Evolutionary conservation across 2,329 filamentous ascomycete genomes (phyloP).

Genomic region (Lasiodiplodia gonubiensis): DNA sequence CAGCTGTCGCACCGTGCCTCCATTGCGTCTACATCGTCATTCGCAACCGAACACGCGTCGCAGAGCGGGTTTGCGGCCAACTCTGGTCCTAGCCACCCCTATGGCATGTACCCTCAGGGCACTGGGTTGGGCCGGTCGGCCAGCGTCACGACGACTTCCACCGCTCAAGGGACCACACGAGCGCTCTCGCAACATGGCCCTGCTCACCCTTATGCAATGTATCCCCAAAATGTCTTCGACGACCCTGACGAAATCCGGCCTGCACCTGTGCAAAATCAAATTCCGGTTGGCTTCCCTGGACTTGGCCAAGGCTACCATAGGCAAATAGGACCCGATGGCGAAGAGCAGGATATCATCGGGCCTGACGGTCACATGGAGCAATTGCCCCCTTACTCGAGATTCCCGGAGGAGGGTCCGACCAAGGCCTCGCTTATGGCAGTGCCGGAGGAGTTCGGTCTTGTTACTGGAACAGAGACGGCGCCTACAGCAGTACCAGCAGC

Average conservation of each 20-base stretch:
- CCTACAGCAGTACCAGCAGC: neutral
- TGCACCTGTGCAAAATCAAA: conserved; percentile 42
- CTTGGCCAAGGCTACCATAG: conserved; percentile 71
- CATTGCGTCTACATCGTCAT: conserved; percentile 49
- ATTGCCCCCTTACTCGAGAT: conserved; percentile 87
- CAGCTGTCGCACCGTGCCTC: conserved; percentile 42
- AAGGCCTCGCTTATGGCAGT: conserved; percentile 54
- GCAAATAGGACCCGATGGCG: conserved; percentile 77
- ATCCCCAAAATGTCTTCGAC: conserved; percentile 78
- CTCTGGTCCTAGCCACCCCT: conserved; percentile 78
- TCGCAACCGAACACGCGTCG: conserved; percentile 47
- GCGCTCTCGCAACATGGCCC: conserved; percentile 69
- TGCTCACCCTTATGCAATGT: conserved; percentile 85
- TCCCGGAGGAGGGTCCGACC: conserved; percentile 74
- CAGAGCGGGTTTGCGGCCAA: conserved; percentile 71
- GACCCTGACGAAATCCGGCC: conserved; percentile 45
- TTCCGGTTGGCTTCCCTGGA: conserved; percentile 77
- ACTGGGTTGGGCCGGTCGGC: conserved; percentile 61
- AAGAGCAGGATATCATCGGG: conserved; percentile 87
- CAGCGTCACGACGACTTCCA: conserved; percentile 75
- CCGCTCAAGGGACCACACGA: conserved; percentile 63
- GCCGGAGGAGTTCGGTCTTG: conserved; percentile 23
- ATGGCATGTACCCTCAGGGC: conserved; percentile 81
- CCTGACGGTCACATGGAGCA: conserved; percentile 90
- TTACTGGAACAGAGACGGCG: neutral